Conservation (phyloP, 805 yeast species). For the Debaryomyces hansenii region DNA sequence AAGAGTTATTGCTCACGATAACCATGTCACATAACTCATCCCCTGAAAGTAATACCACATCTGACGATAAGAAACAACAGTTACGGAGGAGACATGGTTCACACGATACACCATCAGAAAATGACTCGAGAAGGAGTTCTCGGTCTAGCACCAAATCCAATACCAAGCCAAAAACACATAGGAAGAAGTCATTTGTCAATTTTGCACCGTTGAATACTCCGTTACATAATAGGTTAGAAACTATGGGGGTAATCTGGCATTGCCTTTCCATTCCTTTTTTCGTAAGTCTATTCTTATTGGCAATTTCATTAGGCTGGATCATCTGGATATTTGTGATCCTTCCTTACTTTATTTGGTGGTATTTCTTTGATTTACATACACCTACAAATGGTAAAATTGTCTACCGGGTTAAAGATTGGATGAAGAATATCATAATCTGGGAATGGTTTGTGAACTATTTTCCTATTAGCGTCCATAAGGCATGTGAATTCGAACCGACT, state of each 20-base stretch:
- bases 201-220: constrained; percentile 63
- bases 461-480: constrained; percentile 72
- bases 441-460: constrained; percentile 73
- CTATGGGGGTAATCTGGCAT: constrained; percentile 72
- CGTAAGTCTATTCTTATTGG: constrained; percentile 50
- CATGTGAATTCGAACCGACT: constrained; percentile 73
- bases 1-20: too few relatives aligned
- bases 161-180: neutral
- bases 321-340: constrained; percentile 67
- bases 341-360: constrained; percentile 59
- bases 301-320: constrained; percentile 51
- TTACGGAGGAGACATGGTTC: neutral
- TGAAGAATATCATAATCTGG: constrained; percentile 64
- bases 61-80: neutral
- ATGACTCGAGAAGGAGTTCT: neutral
- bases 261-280: constrained; percentile 66
- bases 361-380: constrained; percentile 60
- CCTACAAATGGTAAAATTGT: constrained; percentile 74
- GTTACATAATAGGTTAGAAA: constrained; percentile 57
- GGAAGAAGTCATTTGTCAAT: constrained; percentile 18
- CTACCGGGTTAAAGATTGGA: constrained; percentile 52
- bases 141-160: neutral
- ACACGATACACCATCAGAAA: neutral
- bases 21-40: too few relatives aligned
- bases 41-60: neutral